phyloP scores from a whole-genome alignment of 345 rosid genomes.

The Triadica sebifera region DNA sequence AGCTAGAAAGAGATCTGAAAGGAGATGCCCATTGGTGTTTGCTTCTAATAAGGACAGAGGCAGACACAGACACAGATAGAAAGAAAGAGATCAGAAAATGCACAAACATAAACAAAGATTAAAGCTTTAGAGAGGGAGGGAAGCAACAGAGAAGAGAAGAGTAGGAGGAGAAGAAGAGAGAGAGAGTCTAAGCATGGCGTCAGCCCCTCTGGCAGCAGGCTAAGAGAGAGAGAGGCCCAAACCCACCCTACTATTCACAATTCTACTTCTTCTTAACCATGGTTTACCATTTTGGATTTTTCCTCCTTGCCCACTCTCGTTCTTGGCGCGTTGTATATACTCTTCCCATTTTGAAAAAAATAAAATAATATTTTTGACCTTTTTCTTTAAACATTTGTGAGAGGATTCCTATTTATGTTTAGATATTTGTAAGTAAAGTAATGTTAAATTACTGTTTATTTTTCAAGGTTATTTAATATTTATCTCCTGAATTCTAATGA shows the following conservation, averaged over 20 bases:
- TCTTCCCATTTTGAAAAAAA: background rate
- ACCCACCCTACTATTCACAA: background rate
- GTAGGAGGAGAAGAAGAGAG: background rate
- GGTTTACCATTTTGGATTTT: background rate
- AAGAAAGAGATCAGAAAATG: slow-evolving; percentile 15
- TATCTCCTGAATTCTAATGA: no score
- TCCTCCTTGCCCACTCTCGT: background rate
- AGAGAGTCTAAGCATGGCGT: background rate
- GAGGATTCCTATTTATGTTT: no score
- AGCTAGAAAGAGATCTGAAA: slow-evolving; percentile 31
- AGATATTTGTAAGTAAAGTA: no score
- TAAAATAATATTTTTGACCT: no score
- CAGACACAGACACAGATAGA: background rate
- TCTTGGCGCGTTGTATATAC: background rate
- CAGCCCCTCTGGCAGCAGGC: background rate
- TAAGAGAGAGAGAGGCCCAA: slow-evolving; percentile 5
- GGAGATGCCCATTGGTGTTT: slow-evolving; percentile 10
- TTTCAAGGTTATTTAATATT: no score
- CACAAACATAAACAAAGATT: background rate
- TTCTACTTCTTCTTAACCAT: background rate
- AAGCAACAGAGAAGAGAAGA: background rate
- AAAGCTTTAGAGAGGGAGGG: background rate
- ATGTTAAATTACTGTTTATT: no score
- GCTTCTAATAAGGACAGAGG: background rate
- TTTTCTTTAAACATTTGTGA: no score